A percentile compares a stretch with the other conserved stretches of the same genome.
Conservation (phyloP, 257 asterid genomes). For the Jasminum sambac region DNA sequence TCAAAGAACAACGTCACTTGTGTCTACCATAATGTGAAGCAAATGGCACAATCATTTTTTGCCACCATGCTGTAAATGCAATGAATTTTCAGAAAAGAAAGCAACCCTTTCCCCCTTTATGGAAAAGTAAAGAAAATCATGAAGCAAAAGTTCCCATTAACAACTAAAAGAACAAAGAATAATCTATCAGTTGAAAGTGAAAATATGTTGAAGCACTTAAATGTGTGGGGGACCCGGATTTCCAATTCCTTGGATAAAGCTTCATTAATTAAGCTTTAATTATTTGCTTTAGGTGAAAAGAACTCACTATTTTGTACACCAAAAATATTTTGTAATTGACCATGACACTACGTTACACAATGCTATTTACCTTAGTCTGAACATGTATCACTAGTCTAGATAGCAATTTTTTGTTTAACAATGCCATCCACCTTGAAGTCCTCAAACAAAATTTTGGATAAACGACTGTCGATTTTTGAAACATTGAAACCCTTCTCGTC, state of each 20-base stretch:
- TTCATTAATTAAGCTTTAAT: not conserved
- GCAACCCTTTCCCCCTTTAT: not conserved
- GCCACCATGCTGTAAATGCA: not conserved
- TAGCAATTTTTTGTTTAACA: too few relatives aligned
- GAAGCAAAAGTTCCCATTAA: not conserved
- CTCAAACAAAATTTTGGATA: too few relatives aligned
- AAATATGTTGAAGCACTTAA: not conserved
- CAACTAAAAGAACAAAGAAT: not conserved
- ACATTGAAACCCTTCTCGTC: too few relatives aligned
- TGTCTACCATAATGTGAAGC: slow-evolving; percentile 14
- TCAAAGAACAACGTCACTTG: not conserved
- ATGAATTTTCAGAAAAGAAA: not conserved
- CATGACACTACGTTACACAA: not conserved
- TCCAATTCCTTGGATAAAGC: too few relatives aligned
- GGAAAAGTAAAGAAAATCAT: not conserved
- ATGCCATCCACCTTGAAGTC: too few relatives aligned
- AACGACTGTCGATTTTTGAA: too few relatives aligned
- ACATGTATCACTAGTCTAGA: too few relatives aligned
- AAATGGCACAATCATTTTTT: not conserved
- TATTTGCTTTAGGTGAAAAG: not conserved
- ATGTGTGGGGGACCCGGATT: too few relatives aligned
- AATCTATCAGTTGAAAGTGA: not conserved
- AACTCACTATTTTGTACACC: not conserved
- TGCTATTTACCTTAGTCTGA: too few relatives aligned
- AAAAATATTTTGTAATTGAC: not conserved